A percentile compares a stretch with the other conserved stretches of the same genome.
Evolutionary conservation across 1,139 yeast species (phyloP).

Genomic region (Hyphopichia fennica): DNA sequence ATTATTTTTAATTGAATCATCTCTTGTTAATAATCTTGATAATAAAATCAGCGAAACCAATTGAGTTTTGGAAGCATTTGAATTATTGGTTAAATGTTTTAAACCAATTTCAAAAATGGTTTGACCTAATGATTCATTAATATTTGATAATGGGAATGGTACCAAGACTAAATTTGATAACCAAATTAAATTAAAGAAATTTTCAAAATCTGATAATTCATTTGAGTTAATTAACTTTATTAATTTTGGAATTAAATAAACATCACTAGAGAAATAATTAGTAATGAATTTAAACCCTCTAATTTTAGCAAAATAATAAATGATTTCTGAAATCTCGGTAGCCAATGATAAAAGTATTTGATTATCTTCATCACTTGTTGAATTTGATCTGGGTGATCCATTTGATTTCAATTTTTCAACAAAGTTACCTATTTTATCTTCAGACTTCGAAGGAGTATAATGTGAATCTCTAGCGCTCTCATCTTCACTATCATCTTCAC

Average conservation of each 20-base stretch:
- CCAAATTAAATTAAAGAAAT: constrained; percentile 70
- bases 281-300: constrained; percentile 63
- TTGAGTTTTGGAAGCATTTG: constrained; percentile 31
- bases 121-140: constrained; percentile 34
- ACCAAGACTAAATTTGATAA: constrained; percentile 63
- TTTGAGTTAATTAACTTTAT: constrained; percentile 18
- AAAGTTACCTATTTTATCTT: background rate
- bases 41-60: constrained; percentile 36
- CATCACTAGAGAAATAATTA: constrained; percentile 60
- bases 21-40: constrained; percentile 35
- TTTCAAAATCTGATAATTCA: constrained; percentile 49
- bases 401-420: background rate
- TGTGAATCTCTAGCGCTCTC: background rate
- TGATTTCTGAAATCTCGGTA: constrained; percentile 23
- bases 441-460: no score
- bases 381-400: background rate
- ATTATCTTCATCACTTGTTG: background rate
- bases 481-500: background rate
- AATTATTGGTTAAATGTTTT: constrained; percentile 20
- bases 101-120: constrained; percentile 35
- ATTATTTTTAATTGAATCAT: constrained; percentile 20
- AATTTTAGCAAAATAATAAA: constrained; percentile 64
- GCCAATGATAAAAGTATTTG: background rate
- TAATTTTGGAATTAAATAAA: constrained; percentile 45
- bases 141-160: constrained; percentile 61